Base-by-base conservation (phyloP, 2,329 filamentous ascomycete species). In the Talaromyces sp. region DNA sequence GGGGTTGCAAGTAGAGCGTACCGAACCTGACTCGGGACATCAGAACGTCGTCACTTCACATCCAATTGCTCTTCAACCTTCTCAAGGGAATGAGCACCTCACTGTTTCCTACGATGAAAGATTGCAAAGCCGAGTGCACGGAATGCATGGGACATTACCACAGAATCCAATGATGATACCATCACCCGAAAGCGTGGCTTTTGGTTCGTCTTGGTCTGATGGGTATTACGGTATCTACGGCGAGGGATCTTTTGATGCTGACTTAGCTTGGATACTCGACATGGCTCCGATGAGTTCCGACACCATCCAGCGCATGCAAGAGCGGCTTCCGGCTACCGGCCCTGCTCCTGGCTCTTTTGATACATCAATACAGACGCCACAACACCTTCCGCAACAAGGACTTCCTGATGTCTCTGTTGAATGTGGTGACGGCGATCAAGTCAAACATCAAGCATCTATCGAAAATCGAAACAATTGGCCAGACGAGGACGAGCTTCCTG, bases 201-300 rank as follows among this genome's bases (percentile, higher is more conserved):
- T 52, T 31, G 18, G 59, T 35, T 28, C 44, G 5, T 50, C 52
- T 16, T 55, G 60, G 54, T 31, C 40, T 8, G 42, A 55, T 18
- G 54, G 40, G 3, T 54, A 50, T 25, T 62, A 58, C 40, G 63
- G 60, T 6, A 62, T 64, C 28, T 64, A 64, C 46, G 63, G 63
- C 12, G 63, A 64, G 31, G 63, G 63, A 3, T 62, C 52, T 11
- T 55, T 64, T 18, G 63, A 64, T 39, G 46, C 63, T 9, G 63
- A 64, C 42, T 23, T 64, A 35, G 59, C 63, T 18, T 64, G 63
- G 63, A 64, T 64, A 28, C 60, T 64, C 6, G 63, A 64, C 37
- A 64, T 62, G 33, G 52, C 23, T 28, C 46, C 46, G n/a, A 52
- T 52, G 46, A 52, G 12, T 8, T 52, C 28, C 25, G 46, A 52